Conservation (phyloP, 306 rosid genomes). For the Acacia crassicarpa region DNA sequence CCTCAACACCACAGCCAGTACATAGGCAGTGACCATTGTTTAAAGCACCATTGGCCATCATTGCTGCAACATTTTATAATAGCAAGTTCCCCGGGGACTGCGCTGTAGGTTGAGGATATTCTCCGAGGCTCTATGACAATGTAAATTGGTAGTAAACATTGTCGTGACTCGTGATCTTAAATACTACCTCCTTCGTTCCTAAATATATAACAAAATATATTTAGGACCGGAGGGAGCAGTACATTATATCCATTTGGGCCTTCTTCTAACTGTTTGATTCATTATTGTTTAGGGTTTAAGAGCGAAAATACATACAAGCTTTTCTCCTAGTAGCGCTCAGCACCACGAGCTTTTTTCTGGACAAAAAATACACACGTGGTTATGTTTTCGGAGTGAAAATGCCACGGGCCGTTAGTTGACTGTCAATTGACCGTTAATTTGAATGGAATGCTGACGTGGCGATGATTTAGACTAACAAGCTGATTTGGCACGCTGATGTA, state of each 20-base stretch:
- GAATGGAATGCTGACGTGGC: no score
- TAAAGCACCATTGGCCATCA: slow-evolving; percentile 15
- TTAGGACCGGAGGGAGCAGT: neutral
- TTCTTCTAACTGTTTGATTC: neutral
- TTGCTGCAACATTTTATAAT: slow-evolving; percentile 18
- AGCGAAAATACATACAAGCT: no score
- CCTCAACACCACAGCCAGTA: slow-evolving; percentile 55
- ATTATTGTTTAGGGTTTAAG: neutral
- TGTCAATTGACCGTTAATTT: no score
- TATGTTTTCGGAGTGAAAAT: no score
- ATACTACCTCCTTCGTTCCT: neutral
- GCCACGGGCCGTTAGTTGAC: no score
- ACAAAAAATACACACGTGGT: no score
- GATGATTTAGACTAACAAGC: no score
- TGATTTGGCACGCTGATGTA: no score
- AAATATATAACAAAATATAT: no score
- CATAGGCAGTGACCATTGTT: slow-evolving; percentile 57
- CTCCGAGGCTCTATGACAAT: slow-evolving; percentile 41
- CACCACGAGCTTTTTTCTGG: no score
- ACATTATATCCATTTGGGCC: neutral
- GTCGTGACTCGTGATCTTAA: neutral
- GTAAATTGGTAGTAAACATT: slow-evolving; percentile 47
- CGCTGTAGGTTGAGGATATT: slow-evolving; percentile 35
- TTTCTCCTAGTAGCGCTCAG: no score
- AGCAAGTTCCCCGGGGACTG: slow-evolving; percentile 27